These are phyloP conservation scores for Podospora tetraspora DNA, from an alignment of 495 filamentous ascomycete species.

Conservation along the genomic window DNA sequence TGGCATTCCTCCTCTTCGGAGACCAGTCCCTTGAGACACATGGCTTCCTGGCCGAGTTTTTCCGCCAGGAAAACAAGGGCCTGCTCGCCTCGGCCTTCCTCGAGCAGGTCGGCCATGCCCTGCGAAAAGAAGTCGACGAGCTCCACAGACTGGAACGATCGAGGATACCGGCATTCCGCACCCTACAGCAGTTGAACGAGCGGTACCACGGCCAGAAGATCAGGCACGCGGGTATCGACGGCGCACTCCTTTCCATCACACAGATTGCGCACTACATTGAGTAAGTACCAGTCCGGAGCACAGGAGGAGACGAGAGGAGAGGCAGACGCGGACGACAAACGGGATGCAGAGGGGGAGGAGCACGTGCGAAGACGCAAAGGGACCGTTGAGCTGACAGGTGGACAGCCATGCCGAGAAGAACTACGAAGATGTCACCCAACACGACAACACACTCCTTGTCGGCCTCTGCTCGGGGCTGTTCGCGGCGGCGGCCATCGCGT, in stretches of 20 bases:
- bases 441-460: slow-evolving; percentile 46
- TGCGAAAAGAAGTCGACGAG: slow-evolving; percentile 58
- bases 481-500: slow-evolving; percentile 65
- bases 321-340: background rate
- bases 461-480: slow-evolving; percentile 71
- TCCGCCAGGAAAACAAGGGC: slow-evolving; percentile 56
- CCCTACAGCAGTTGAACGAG: slow-evolving; percentile 64
- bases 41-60: slow-evolving; percentile 58
- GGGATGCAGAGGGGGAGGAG: background rate
- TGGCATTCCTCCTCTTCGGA: slow-evolving; percentile 60
- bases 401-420: slow-evolving; percentile 44
- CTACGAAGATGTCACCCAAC: slow-evolving; percentile 39
- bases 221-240: slow-evolving; percentile 59
- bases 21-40: slow-evolving; percentile 74
- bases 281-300: slow-evolving; percentile 41
- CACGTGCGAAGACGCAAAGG: background rate
- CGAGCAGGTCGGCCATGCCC: slow-evolving; percentile 53
- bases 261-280: slow-evolving; percentile 73
- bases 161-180: slow-evolving; percentile 63
- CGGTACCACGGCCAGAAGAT: slow-evolving; percentile 53
- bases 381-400: slow-evolving; percentile 16
- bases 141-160: slow-evolving; percentile 56
- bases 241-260: slow-evolving; percentile 61
- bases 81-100: slow-evolving; percentile 61
- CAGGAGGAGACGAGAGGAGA: background rate